Conservation (phyloP, 345 rosid species). For the Bruguiera gymnorhiza region DNA sequence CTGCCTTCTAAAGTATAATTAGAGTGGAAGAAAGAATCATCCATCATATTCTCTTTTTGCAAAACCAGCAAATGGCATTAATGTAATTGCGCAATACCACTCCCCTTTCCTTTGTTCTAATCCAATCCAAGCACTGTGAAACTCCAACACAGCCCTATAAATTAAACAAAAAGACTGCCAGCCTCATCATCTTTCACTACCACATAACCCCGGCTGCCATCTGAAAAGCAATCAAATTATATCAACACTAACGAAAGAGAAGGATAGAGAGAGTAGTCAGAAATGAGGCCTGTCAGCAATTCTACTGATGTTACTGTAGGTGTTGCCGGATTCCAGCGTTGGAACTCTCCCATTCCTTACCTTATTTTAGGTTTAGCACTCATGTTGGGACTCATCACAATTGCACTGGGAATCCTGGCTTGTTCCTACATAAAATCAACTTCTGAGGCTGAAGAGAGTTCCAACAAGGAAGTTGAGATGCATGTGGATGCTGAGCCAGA, state of each 20-base stretch:
- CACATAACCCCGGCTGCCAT: not conserved
- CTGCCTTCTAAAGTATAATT: not conserved
- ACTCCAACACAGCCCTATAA: not conserved
- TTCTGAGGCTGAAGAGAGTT: not conserved
- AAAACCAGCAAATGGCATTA: not conserved
- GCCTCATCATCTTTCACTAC: not conserved
- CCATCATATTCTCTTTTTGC: not conserved
- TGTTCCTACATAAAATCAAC: constrained; percentile 20
- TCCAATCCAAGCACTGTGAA: not conserved
- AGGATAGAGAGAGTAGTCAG: not conserved
- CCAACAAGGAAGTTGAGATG: not conserved
- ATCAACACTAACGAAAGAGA: not conserved
- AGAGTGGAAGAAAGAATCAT: constrained; percentile 5
- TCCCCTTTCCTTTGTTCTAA: constrained; percentile 4
- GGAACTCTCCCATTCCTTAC: constrained; percentile 31
- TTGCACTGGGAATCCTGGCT: constrained; percentile 28
- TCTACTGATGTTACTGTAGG: not conserved
- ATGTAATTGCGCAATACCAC: not conserved
- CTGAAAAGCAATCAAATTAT: not conserved
- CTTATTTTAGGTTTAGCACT: constrained; percentile 23
- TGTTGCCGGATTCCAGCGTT: not conserved
- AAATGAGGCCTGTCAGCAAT: not conserved
- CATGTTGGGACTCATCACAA: constrained; percentile 19
- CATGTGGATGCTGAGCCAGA: constrained; percentile 15
- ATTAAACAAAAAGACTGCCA: not conserved